These are phyloP conservation scores for Pelargonium fulgidum DNA, from an alignment of 441 rosid species.

Conservation along the genomic window DNA sequence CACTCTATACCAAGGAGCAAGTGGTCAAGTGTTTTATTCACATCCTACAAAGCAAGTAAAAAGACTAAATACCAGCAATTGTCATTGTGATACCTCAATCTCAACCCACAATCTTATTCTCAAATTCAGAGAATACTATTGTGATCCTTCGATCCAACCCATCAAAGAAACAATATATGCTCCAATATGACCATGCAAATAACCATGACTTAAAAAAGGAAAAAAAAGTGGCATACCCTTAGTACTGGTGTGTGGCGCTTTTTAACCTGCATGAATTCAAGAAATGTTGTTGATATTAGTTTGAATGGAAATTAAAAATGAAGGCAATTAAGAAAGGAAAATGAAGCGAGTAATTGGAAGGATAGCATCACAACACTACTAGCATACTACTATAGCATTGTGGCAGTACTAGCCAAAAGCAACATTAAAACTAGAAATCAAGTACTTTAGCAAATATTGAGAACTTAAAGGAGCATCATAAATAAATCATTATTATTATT, in stretches of 20 bases:
- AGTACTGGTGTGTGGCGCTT: conserved; percentile 64
- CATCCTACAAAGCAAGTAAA: too few species aligned
- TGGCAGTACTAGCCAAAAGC: background rate
- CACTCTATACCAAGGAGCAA: too few species aligned
- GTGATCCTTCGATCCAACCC: background rate
- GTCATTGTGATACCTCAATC: too few species aligned
- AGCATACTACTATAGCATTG: background rate
- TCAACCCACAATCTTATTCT: too few species aligned
- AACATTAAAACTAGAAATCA: background rate
- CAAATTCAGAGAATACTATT: background rate
- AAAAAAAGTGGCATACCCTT: conserved; percentile 47
- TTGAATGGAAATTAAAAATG: background rate
- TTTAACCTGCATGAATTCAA: conserved; percentile 50
- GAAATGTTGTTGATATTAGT: conserved; percentile 12
- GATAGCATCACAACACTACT: background rate
- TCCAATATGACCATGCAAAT: background rate
- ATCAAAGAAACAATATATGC: background rate
- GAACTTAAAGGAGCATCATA: background rate
- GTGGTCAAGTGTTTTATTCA: too few species aligned
- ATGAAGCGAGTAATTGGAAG: background rate
- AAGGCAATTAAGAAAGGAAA: background rate
- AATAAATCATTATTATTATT: background rate
- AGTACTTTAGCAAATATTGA: background rate
- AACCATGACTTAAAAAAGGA: conserved; percentile 5
- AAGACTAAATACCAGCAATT: too few species aligned